phyloP scores from a whole-genome alignment of 352 stramenopile species.

The Aphanomyces cochlioides region DNA sequence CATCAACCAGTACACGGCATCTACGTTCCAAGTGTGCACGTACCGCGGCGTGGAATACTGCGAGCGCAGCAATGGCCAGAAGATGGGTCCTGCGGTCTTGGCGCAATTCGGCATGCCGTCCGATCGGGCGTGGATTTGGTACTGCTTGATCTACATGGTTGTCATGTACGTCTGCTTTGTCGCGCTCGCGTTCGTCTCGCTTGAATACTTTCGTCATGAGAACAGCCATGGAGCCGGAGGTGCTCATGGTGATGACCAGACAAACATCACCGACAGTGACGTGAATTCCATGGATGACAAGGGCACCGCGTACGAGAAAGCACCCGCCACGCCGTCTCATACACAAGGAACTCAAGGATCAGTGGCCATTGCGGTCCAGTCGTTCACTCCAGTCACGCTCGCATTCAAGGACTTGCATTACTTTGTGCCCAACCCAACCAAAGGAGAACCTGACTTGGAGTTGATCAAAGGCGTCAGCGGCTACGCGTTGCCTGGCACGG shows the following conservation, averaged over 20 bases:
- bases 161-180: not conserved
- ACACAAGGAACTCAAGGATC: not conserved
- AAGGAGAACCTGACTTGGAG: not conserved
- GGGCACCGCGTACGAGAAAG: not conserved
- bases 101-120: not conserved
- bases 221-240: not conserved
- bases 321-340: not conserved
- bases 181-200: not conserved
- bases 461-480: not conserved
- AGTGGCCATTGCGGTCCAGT: not conserved
- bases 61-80: not conserved
- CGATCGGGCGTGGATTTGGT: not conserved
- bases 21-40: not conserved
- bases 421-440: slow-evolving; percentile 1
- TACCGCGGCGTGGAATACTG: not conserved
- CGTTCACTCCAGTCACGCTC: not conserved
- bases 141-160: not conserved
- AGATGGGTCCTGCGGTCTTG: not conserved
- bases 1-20: not conserved
- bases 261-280: too few species aligned
- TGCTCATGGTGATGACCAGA: too few species aligned
- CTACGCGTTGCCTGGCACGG: slow-evolving; percentile 10
- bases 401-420: not conserved
- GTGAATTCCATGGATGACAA: not conserved
- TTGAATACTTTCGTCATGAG: not conserved